A percentile compares a stretch with the other conserved stretches of the same genome.
Conservation (phyloP, 371 early-diverging fungal genomes). For the Dichotomocladium elegans region DNA sequence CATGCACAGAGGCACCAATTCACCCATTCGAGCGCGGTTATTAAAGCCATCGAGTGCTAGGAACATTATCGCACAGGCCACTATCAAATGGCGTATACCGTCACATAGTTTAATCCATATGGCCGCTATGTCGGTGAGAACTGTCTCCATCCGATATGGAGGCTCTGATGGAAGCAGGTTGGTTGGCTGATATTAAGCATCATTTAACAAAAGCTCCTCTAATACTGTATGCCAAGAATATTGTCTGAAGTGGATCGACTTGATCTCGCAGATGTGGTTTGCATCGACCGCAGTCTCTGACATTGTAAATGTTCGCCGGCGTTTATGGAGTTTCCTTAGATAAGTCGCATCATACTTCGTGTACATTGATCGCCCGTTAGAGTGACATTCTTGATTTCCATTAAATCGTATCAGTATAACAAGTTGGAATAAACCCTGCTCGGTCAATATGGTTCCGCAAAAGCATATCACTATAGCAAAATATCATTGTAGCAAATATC, state of each 20-base stretch:
- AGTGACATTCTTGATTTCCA: too few species aligned
- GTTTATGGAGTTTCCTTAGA: conserved; percentile 33
- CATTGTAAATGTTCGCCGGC: conserved; percentile 34
- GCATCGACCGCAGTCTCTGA: neutral
- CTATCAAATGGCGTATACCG: conserved; percentile 25
- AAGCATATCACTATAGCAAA: too few species aligned
- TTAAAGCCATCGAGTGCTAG: conserved; percentile 44
- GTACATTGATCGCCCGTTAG: too few species aligned
- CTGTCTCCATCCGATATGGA: conserved; percentile 46
- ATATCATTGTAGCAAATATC: too few species aligned
- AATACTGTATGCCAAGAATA: conserved; percentile 36
- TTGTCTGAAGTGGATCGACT: conserved; percentile 13
- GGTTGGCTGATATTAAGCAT: conserved; percentile 48
- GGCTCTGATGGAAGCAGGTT: conserved; percentile 56
- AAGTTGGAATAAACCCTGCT: too few species aligned
- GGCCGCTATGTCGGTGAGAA: conserved; percentile 48
- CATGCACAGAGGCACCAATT: conserved; percentile 29
- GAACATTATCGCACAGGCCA: conserved; percentile 30
- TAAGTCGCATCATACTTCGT: conserved; percentile 39
- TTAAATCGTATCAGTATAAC: too few species aligned
- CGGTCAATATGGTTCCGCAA: too few species aligned
- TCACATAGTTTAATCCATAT: conserved; percentile 27
- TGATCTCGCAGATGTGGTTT: neutral
- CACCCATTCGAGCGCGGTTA: conserved; percentile 25
- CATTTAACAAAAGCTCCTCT: conserved; percentile 51